Evolutionary conservation across 169 alveolate species (phyloP).

Genomic region (Babesia sp.): DNA sequence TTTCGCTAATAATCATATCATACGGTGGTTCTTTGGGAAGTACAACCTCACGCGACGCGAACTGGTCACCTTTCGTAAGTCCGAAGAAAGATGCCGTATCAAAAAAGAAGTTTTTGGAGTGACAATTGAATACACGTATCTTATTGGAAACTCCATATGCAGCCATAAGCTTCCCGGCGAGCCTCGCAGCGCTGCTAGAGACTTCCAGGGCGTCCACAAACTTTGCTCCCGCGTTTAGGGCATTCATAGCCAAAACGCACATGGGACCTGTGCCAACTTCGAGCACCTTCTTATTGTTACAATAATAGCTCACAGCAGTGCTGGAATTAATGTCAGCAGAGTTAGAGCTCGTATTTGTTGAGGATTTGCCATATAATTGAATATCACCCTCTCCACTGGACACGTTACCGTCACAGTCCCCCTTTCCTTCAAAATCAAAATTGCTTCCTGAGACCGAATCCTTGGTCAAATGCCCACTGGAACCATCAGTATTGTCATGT

Average conservation of each 20-base stretch:
- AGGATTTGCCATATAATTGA: too few species aligned
- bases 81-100: slow-evolving; percentile 27
- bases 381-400: background rate
- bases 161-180: slow-evolving; percentile 76
- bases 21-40: slow-evolving; percentile 66
- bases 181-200: slow-evolving; percentile 74
- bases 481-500: slow-evolving; percentile 25
- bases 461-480: background rate
- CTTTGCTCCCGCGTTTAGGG: slow-evolving; percentile 82
- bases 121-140: slow-evolving; percentile 72
- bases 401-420: background rate
- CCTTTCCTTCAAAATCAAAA: background rate
- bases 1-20: slow-evolving; percentile 83
- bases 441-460: background rate
- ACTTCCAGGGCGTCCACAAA: slow-evolving; percentile 84
- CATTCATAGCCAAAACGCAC: slow-evolving; percentile 81
- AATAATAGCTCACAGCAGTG: slow-evolving; percentile 43
- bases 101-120: slow-evolving; percentile 72
- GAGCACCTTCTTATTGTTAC: slow-evolving; percentile 72
- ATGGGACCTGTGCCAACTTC: slow-evolving; percentile 86
- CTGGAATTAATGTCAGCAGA: slow-evolving; percentile 2
- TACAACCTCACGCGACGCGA: slow-evolving; percentile 7
- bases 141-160: slow-evolving; percentile 75
- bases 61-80: slow-evolving; percentile 6
- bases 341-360: background rate